Evolutionary conservation across 495 filamentous ascomycete genomes (phyloP), one percentile per base, ranked within the genome.

Genomic region (Venustampulla echinocandica): DNA sequence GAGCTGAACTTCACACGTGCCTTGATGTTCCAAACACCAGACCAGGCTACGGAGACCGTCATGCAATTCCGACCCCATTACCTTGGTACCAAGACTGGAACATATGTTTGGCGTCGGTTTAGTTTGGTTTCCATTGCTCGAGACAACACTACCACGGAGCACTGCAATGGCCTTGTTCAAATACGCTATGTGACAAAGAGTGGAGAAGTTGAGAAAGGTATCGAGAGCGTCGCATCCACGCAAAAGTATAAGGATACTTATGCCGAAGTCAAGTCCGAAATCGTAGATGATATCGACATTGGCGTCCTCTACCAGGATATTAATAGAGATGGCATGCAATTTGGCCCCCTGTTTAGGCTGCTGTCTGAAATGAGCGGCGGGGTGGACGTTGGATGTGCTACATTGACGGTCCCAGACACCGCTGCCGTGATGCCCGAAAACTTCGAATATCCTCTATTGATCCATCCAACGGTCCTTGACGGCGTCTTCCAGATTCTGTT

Each of bases 381-480:
- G 9, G 10, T 10, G 17, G 34, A 37, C 34, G 34, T 37, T 15
- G 34, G 34, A 10, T 37, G 34, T 15, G 34, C 34, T 6, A 37
- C 34, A 9, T 37, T 37, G 34, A 51, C 48, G 10, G 42, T 50
- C 15, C 49, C 49, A 22, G 49, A 52, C 27, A 52, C 42, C 17
- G 34, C 32, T 6, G 33, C 49, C 4, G 43, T 56, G 2, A 74
- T 75, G 70, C 69, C 73, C 1, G 56, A 56, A 20, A 30, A 61
- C 2, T 69, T 63, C 46, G 61, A 71, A 46, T 61, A 61, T 54
- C 53, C 55, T 1, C 68, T 68, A 41, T 21, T 76, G 10, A 61
- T 76, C 14, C 74, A 78, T 40, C 74, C 74, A 0, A 64, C 66
- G 0, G 73, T 71, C 0, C 36, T 73, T 2, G 69, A 71, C 44